A percentile compares a stretch with the other conserved stretches of the same genome.
Conservation (phyloP, 2,329 filamentous ascomycete genomes). For the Monilinia vaccinii-corymbosi region DNA sequence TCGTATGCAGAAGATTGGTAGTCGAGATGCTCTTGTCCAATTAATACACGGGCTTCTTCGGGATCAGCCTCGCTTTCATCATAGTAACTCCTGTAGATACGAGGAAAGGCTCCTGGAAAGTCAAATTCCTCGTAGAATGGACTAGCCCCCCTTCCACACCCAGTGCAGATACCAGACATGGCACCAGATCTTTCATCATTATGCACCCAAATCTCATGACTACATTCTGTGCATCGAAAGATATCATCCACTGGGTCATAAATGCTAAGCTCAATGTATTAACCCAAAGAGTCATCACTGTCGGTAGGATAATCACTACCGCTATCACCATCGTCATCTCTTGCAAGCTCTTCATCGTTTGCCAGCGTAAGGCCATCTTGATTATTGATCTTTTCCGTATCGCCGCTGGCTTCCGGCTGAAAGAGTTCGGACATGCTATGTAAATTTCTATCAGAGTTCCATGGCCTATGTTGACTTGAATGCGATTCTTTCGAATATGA, state of each 20-base stretch:
- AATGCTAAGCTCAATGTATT: constrained; percentile 7
- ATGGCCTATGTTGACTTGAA: not conserved
- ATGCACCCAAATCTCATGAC: constrained; percentile 20
- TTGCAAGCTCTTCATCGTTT: not conserved
- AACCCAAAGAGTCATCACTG: not conserved
- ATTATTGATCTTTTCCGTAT: not conserved
- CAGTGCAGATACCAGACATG: constrained; percentile 16
- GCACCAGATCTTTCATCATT: not conserved
- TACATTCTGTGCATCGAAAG: constrained; percentile 19
- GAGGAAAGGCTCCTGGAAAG: not conserved
- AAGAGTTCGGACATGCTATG: not conserved
- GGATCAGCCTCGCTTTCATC: constrained; percentile 8
- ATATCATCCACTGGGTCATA: constrained; percentile 6
- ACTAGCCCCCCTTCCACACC: constrained; percentile 7
- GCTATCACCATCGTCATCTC: not conserved
- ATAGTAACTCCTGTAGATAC: constrained; percentile 9
- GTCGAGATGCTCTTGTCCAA: constrained; percentile 18
- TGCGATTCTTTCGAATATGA: not conserved
- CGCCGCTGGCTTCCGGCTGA: not conserved
- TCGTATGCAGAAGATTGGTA: constrained; percentile 25
- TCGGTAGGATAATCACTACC: not conserved
- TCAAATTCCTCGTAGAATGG: constrained; percentile 16
- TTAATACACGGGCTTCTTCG: not conserved
- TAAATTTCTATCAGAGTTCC: not conserved
- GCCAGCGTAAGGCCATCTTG: not conserved